Percentiles rank a stretch among this genome's conserved stretches.
These are phyloP conservation scores for Nicotiana otophora DNA, from an alignment of 257 asterid genomes.

Conservation along the genomic window DNA sequence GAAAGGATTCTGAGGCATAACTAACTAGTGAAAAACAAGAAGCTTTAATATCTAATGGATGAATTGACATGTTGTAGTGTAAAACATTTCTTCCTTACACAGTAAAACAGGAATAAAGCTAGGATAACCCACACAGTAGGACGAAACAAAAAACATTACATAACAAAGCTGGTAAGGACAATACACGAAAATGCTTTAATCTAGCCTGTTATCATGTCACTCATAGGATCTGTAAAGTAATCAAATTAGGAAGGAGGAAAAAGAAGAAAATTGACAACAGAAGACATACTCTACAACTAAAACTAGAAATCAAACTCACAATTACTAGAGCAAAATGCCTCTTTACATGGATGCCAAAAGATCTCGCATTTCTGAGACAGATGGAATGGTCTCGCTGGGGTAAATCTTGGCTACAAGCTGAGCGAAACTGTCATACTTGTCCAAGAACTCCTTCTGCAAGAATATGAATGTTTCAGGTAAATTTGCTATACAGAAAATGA, in stretches of 20 bases:
- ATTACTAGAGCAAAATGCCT: slow-evolving; percentile 3
- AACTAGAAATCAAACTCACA: neutral
- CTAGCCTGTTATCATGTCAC: neutral
- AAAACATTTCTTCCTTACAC: neutral
- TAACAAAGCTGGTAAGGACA: neutral
- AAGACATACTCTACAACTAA: slow-evolving; percentile 4
- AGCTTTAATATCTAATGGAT: neutral
- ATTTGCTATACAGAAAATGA: neutral
- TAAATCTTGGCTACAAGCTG: slow-evolving; percentile 78
- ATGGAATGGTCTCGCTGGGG: slow-evolving; percentile 71
- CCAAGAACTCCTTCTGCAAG: slow-evolving; percentile 85
- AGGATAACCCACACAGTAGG: neutral
- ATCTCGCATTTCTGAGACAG: slow-evolving; percentile 69
- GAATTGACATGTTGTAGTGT: neutral
- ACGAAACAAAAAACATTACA: neutral
- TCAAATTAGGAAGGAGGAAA: neutral
- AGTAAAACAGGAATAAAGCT: neutral
- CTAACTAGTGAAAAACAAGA: neutral
- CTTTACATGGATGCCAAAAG: slow-evolving; percentile 70
- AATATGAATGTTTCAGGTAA: neutral
- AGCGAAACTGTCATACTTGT: slow-evolving; percentile 80
- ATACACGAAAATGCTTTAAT: neutral
- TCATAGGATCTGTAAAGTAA: neutral
- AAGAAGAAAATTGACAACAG: neutral
- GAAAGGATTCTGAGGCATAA: neutral